Evolutionary conservation across 768 basidiomycete species (phyloP), one percentile per base, ranked within the genome.

Genomic region (Rhodosporidiobolus sp.): DNA sequence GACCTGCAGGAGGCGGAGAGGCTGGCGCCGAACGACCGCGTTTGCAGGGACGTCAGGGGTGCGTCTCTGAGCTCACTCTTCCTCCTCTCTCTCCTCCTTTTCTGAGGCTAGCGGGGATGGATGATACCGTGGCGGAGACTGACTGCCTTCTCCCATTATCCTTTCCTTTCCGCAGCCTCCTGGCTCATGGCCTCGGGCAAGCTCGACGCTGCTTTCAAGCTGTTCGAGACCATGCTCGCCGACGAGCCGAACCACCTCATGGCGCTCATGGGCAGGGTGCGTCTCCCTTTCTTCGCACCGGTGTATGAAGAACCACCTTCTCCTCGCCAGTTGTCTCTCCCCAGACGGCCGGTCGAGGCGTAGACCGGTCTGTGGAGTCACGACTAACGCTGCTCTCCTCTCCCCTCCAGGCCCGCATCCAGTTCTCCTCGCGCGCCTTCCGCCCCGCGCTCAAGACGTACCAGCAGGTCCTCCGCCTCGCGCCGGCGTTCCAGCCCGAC

Each of bases 171-270:
- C 28, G 4, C 60, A 94, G 94, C 90, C 24, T 88, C 94, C 45
- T 86, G 93, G 66, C 88, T 90, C 80, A 83, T 97, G 28, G 89
- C 91, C 3, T 88, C 86, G 8, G 86, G 90, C 30, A 86, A 88
- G 24, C 87, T 92, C 84, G 89, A 94, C 49, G 88, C 91, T 70
- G 94, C 94, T 0, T 82, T 89, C 75, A 86, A 88, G 28, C 87
- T 89, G 2, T 94, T 96, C 76, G 91, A 95, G 22, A 86, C 85
- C 34, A 88, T 95, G 17, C 84, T 97, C 16, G 83, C 83, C 4
- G 84, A 87, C 73, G 90, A 90, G 77, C 90, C 94, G 0, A 91
- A 88, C 26, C 95, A 98, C 79, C 79, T 96, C 10, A 87, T 94
- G 48, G 94, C 94, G 0, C 83, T 95, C 9, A 84, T 93, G 16